Percentiles rank a stretch among this genome's conserved stretches.
phyloP scores from a whole-genome alignment of 495 filamentous ascomycete genomes.

The Aspergillus asperescens region DNA sequence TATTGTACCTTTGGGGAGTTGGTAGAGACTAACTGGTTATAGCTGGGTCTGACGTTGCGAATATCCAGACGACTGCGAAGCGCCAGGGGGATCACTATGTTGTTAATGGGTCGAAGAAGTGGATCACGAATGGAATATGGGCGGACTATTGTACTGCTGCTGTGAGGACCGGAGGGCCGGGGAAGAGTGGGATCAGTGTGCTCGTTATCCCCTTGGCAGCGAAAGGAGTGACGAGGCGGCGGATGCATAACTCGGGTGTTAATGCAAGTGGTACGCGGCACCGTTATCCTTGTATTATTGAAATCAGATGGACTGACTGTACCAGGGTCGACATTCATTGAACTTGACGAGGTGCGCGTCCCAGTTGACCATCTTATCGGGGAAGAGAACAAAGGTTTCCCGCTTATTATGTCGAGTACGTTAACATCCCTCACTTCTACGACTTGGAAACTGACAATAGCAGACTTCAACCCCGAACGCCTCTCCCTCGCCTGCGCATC shows the following conservation, averaged over 20 bases:
- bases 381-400: constrained; percentile 45
- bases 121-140: constrained; percentile 54
- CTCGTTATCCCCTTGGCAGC: constrained; percentile 48
- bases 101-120: constrained; percentile 54
- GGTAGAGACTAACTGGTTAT: not conserved
- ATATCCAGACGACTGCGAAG: constrained; percentile 47
- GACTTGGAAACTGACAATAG: not conserved
- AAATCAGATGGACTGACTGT: not conserved
- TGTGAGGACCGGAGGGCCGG: constrained; percentile 48
- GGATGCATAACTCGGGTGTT: constrained; percentile 70
- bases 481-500: constrained; percentile 39
- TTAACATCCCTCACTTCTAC: not conserved
- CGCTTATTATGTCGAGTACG: constrained; percentile 46
- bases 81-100: constrained; percentile 44
- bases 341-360: constrained; percentile 44
- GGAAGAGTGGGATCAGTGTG: constrained; percentile 43
- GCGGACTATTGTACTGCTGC: constrained; percentile 51
- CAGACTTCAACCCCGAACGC: constrained; percentile 47
- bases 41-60: constrained; percentile 51
- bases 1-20: not conserved
- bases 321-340: constrained; percentile 44
- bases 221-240: constrained; percentile 54
- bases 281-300: not conserved
- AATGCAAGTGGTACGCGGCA: constrained; percentile 34
- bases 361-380: constrained; percentile 41